These are phyloP conservation scores for Aschersonia sp. DNA, from an alignment of 2,329 filamentous ascomycete species.

Conservation along the genomic window DNA sequence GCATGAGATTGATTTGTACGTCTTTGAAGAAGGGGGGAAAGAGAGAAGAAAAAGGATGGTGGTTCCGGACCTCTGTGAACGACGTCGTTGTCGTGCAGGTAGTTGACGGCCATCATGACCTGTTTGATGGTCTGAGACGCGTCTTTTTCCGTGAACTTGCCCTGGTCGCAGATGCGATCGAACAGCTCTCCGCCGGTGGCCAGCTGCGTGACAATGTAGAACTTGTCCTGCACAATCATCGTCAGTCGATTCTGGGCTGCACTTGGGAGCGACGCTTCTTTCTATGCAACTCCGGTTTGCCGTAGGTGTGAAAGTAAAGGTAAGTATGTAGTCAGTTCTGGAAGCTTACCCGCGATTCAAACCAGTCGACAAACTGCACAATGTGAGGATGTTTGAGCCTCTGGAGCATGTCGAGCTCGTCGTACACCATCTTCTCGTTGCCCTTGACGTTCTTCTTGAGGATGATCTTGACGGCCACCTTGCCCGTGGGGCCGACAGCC, in stretches of 20 bases:
- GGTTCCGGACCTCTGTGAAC: slow-evolving; percentile 68
- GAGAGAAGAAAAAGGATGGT: too few relatives aligned
- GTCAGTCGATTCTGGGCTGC: not conserved
- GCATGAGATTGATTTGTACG: not conserved
- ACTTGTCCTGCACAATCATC: slow-evolving; percentile 62
- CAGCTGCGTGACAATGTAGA: slow-evolving; percentile 96
- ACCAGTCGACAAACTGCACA: slow-evolving; percentile 96
- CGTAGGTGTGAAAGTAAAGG: too few relatives aligned
- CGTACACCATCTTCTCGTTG: slow-evolving; percentile 97
- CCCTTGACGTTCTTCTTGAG: slow-evolving; percentile 98
- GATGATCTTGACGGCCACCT: slow-evolving; percentile 97
- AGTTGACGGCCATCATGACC: slow-evolving; percentile 83
- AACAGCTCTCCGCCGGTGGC: slow-evolving; percentile 94
- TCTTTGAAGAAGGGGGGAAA: not conserved
- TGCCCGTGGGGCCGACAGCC: slow-evolving; percentile 67
- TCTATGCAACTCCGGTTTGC: too few relatives aligned
- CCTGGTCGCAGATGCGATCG: slow-evolving; percentile 94
- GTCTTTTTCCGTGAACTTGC: slow-evolving; percentile 97
- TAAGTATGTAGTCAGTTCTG: not conserved
- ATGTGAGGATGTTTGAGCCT: slow-evolving; percentile 87
- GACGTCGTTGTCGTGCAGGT: slow-evolving; percentile 86
- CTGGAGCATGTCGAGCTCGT: slow-evolving; percentile 90
- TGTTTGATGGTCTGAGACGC: slow-evolving; percentile 91
- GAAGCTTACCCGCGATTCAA: slow-evolving; percentile 74
- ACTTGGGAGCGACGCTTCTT: too few relatives aligned